phyloP scores from a whole-genome alignment of 768 basidiomycete species.

The Asterophora lycoperdoides region DNA sequence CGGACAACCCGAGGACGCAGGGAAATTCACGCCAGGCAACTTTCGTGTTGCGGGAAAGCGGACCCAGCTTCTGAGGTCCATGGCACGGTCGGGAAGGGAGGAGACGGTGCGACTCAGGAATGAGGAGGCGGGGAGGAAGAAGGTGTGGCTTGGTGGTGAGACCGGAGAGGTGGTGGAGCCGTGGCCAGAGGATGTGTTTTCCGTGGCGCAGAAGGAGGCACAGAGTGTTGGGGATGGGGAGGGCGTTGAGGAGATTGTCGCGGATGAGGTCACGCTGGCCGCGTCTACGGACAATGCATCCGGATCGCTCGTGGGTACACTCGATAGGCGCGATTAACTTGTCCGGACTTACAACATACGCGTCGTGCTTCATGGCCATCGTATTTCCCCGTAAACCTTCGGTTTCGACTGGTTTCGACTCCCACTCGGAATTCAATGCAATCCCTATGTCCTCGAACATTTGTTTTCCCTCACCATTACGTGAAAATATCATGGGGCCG shows the following conservation, averaged over 20 bases:
- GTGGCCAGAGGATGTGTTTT: background rate
- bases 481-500: too few relatives aligned
- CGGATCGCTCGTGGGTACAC: background rate
- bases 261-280: background rate
- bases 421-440: too few relatives aligned
- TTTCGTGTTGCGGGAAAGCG: conserved; percentile 32
- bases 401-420: too few relatives aligned
- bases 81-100: conserved; percentile 44
- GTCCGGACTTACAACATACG: too few relatives aligned
- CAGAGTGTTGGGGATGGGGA: background rate
- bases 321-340: background rate
- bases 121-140: conserved; percentile 39
- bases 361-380: too few relatives aligned
- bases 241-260: background rate
- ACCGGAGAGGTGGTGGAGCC: conserved; percentile 8
- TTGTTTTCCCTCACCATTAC: too few relatives aligned
- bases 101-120: conserved; percentile 34
- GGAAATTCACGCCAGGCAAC: conserved; percentile 27
- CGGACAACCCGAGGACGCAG: conserved; percentile 21
- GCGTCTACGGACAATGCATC: background rate
- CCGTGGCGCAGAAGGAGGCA: background rate
- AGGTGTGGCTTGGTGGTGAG: conserved; percentile 35
- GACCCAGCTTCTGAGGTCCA: conserved; percentile 38
- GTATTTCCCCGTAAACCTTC: too few relatives aligned
- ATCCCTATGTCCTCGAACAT: too few relatives aligned